phyloP scores from a whole-genome alignment of 2,329 filamentous ascomycete genomes.

The Emmonsiellopsis sp. region DNA sequence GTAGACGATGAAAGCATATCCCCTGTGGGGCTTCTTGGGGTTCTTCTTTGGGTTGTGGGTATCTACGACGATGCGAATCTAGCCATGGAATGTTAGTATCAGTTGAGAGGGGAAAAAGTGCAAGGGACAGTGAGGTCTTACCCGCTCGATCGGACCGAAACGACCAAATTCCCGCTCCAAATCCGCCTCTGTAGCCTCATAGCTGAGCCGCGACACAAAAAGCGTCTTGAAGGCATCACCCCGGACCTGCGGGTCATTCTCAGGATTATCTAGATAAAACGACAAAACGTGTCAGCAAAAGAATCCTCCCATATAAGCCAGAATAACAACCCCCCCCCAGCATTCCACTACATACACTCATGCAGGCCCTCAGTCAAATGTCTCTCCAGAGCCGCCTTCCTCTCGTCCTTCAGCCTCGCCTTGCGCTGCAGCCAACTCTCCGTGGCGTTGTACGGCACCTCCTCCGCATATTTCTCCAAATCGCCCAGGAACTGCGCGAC shows the following conservation, averaged over 20 bases:
- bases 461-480: constrained; percentile 67
- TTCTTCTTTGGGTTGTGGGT: constrained; percentile 69
- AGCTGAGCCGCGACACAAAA: constrained; percentile 82
- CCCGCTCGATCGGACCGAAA: constrained; percentile 87
- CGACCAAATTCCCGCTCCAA: constrained; percentile 88
- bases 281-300: constrained; percentile 2
- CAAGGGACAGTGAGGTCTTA: constrained; percentile 34
- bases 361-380: constrained; percentile 55
- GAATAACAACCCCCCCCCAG: background rate
- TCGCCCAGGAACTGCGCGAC: constrained; percentile 66
- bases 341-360: constrained; percentile 44
- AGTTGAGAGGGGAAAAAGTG: background rate
- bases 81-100: constrained; percentile 15
- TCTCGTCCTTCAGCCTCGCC: constrained; percentile 75
- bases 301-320: background rate
- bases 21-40: constrained; percentile 71
- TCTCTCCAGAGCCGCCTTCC: constrained; percentile 57
- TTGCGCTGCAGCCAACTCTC: constrained; percentile 89
- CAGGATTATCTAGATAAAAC: constrained; percentile 58
- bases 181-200: constrained; percentile 80
- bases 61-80: constrained; percentile 84
- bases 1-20: constrained; percentile 95
- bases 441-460: constrained; percentile 66
- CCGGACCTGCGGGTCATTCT: constrained; percentile 75
- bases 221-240: constrained; percentile 93